Evolutionary conservation across 805 yeast genomes (phyloP).

Genomic region (Saccharomycopsis schoenii): DNA sequence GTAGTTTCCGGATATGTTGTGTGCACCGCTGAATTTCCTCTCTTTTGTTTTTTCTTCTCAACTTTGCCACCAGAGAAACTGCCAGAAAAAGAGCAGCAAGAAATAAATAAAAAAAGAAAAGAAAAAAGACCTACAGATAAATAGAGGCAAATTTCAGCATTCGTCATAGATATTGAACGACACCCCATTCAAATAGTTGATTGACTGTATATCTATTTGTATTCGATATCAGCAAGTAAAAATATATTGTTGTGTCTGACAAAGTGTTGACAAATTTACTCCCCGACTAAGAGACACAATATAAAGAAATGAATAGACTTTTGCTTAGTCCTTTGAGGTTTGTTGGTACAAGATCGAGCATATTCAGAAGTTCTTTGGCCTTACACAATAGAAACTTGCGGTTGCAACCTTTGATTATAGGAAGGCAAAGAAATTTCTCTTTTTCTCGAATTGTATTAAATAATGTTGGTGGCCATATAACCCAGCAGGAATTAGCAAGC

Average conservation of each 20-base stretch:
- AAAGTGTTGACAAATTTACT: neutral
- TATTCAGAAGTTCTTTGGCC: neutral
- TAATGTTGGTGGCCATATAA: neutral
- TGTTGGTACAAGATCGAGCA: neutral
- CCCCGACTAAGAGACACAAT: neutral
- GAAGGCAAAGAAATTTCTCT: neutral
- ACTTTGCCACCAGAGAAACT: neutral
- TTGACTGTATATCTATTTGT: neutral
- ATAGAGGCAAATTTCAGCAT: neutral
- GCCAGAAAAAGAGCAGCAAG: neutral
- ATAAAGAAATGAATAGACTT: neutral
- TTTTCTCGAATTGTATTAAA: neutral
- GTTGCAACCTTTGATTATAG: neutral
- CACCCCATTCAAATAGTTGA: neutral
- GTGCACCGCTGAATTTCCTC: neutral
- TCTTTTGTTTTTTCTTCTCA: neutral
- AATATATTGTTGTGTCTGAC: neutral
- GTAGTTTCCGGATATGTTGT: no score
- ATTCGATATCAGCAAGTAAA: neutral
- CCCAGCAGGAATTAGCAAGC: slow-evolving; percentile 32
- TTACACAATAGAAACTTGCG: neutral
- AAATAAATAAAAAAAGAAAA: neutral
- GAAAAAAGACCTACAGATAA: no score
- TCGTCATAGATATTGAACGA: neutral
- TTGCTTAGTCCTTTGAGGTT: neutral